Evolutionary conservation across 2,329 filamentous ascomycete genomes (phyloP), one percentile per base, ranked within the genome.

Genomic region (Chaetomium sp.): DNA sequence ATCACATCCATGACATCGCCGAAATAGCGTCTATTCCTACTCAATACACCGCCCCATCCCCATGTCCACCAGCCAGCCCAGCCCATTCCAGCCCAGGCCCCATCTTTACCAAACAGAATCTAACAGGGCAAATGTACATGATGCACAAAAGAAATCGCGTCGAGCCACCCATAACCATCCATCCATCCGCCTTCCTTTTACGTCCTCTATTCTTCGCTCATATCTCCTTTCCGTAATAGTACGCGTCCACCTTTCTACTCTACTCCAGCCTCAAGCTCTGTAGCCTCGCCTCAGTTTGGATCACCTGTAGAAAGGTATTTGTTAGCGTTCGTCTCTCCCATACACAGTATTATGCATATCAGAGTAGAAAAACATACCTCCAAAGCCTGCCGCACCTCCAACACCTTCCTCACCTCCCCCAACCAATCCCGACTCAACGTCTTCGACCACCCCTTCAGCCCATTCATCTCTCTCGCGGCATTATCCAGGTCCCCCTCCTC

Each of bases 351-450:
- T 32, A 37, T 41, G 10, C 42, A 51, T 40, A 19, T n/a, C 61
- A n/a, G 33, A 40, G 35, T 6, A 54, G n/a, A 49, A 49, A 57
- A 61, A 81, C 86, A 84, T 73, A 96, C 94, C 73, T 99, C 94
- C 66, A 99, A 79, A 67, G 94, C 94, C 76, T 99, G 94, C 74
- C 89, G 86, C 62, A 97, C 94, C 76, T 99, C 94, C 67, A 99
- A 77, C 62, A 95, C 89, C 75, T 91, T 88, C 70, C 94, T 84
- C 60, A 91, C 88, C 78, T 99, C 94, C 52, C 80, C 81, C 64
- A 99, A 74, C 94, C 94, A 99, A 72, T 99, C 94, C 67, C 88
- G 85, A 73, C 89, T 95, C 68, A 99, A 75, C 42, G 91, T 92
- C 79, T 94, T 96, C 48, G 92, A 91, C 94, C 94, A 99, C 33